Evolutionary conservation across 106 monocot species (phyloP), one percentile per base, ranked within the genome.

Genomic region (Allium cepa): DNA sequence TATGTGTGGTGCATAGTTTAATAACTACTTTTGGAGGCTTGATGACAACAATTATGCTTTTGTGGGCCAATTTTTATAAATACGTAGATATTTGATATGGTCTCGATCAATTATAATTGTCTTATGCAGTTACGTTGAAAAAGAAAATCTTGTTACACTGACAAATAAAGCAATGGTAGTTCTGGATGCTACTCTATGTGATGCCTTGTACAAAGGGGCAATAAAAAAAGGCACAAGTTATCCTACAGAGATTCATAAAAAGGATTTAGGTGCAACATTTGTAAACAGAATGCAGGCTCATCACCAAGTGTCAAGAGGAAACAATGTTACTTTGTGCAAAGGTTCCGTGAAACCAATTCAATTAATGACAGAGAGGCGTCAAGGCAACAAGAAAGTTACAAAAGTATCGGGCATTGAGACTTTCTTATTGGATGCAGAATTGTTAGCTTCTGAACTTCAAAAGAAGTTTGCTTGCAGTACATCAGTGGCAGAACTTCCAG

Each of bases 401-500:
- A 82, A 79, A 57, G 78, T 97, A 18, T 87, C 93, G 18, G 93
- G 99, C 14, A 7, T 99, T 28, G 99, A 99, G 52, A 75, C 82
- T 50, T 99, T 99, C 64, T 81, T 99, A 64, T 60, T 99, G 76
- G 87, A 90, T 67, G 83, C 99, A 27, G 99, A 99, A 50, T 75
- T 76, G 11, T 69, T 99, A 50, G 89, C 93, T 28, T 86, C 92
- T 26, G 93, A 99, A 66, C 72, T 99, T 9, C 99, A 99, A 71
- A 99, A 93, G 83, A 99, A 99, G 72, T 99, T 99, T 78, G 99
- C 99, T 13, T 99, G 99, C 74, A 99, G 99, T 72, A 99, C 99
- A 63, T 72, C 99, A 7, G 75, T 85, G 53, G 79, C 78, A 12
- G 99, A 99, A 63, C 87, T 99, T 78, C 99, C 99, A 81, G 99